Evolutionary conservation across 1,284 basidiomycete genomes (phyloP), one percentile per base, ranked within the genome.

Genomic region (Lentinus polychrous): DNA sequence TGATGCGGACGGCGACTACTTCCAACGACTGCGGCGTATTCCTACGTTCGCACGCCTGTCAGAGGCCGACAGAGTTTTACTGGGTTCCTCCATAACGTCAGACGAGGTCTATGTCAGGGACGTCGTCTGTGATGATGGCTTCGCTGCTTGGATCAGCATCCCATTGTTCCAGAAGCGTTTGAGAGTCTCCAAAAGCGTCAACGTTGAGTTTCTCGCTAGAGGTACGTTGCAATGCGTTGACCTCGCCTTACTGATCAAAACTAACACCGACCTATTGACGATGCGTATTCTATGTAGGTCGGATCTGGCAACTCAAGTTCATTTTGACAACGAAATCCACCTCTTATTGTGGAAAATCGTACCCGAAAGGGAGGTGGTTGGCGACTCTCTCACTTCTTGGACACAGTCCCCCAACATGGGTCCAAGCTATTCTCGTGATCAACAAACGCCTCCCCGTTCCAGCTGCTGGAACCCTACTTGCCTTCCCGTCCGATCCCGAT

Each of bases 81-180:
- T 85, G 0, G 80, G 78, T 1, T 70, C 66, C 0, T 62, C 56
- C 8, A 67, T 73, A 38, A 69, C 73, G 0, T 67, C 73, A 6
- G 84, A 86, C 55, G 70, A 73, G 12, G 64, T 86, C 10, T 63
- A 61, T 3, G 73, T 83, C 12, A 68, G 71, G 33, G 75, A 79
- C 46, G 53, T 74, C 3, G 61, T 65, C 0, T 71, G 69, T 0
- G 59, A 64, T 39, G 73, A 74, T 27, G 67, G 74, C 2, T 86
- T 88, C 55, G 70, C 69, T 0, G 77, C 70, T 1, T 60, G 69
- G 17, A 70, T 85, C 49, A 68, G 68, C 17, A 68, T 86, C 15
- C 67, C 71, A 4, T 66, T 76, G 44, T 87, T 86, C 62, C 82
- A 84, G 59, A 81, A 78, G 57, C 71, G 86, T 5, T 83, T 88